These are phyloP conservation scores for Bruguiera parviflora DNA, from an alignment of 345 rosid genomes.

Conservation along the genomic window DNA sequence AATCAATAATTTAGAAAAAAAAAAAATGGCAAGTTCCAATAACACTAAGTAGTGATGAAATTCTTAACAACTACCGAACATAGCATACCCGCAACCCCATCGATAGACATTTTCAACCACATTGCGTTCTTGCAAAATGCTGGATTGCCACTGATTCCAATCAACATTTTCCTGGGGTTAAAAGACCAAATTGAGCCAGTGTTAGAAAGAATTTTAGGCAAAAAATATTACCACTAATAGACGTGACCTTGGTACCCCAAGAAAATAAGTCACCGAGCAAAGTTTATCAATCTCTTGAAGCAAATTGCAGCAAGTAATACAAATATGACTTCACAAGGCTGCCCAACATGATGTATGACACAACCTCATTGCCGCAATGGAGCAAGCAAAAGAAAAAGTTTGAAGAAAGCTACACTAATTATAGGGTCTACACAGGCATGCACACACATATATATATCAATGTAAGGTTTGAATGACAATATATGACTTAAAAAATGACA, in stretches of 20 bases:
- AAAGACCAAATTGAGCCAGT: constrained; percentile 14
- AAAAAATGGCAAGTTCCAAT: neutral
- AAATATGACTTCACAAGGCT: no score
- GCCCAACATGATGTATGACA: no score
- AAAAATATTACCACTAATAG: neutral
- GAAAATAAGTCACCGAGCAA: neutral
- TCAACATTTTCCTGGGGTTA: constrained; percentile 61
- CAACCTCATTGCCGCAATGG: no score
- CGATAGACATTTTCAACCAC: constrained; percentile 81
- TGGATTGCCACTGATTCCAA: constrained; percentile 80
- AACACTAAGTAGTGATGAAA: constrained; percentile 4
- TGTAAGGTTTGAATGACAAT: no score
- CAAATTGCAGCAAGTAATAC: no score
- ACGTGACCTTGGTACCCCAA: neutral
- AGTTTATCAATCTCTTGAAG: no score
- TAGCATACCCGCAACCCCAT: constrained; percentile 92
- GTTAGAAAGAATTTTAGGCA: constrained; percentile 8
- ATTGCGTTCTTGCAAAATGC: constrained; percentile 80
- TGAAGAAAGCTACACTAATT: neutral
- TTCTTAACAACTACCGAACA: constrained; percentile 14
- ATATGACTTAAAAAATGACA: no score
- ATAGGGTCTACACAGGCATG: no score
- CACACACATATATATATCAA: no score
- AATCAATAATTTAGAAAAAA: neutral
- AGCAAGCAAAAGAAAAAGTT: neutral